A percentile compares a stretch with the other conserved stretches of the same genome.
Evolutionary conservation across 2,329 filamentous ascomycete genomes (phyloP).

Genomic region (Xylariaceae sp.): DNA sequence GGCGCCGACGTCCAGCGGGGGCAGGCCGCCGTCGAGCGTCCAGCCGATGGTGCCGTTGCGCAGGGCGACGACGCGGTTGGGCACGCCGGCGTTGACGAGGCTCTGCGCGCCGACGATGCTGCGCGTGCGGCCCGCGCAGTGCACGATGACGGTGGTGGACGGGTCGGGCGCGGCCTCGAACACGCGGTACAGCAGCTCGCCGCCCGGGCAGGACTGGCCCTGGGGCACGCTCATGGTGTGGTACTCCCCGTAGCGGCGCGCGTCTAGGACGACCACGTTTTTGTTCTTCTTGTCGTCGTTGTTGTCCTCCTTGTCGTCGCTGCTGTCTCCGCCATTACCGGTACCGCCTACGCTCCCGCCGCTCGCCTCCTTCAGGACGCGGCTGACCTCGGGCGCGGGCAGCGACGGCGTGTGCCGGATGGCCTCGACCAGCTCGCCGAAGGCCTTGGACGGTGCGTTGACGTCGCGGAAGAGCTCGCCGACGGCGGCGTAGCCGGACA

Average conservation of each 20-base stretch:
- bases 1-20: not conserved
- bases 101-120: slow-evolving; percentile 1
- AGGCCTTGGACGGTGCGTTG: slow-evolving; percentile 2
- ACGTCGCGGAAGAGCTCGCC: slow-evolving; percentile 1
- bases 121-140: slow-evolving; percentile 1
- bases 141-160: not conserved
- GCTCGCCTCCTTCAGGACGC: not conserved
- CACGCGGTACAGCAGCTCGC: slow-evolving; percentile 1
- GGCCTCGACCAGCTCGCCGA: slow-evolving; percentile 2
- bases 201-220: slow-evolving; percentile 1
- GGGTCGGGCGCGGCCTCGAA: slow-evolving; percentile 1
- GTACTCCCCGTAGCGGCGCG: slow-evolving; percentile 1
- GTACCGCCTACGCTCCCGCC: too few relatives aligned
- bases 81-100: not conserved
- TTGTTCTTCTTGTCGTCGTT: too few relatives aligned
- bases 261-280: slow-evolving; percentile 1
- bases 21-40: slow-evolving; percentile 1
- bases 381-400: slow-evolving; percentile 1
- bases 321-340: too few relatives aligned
- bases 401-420: slow-evolving; percentile 1
- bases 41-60: slow-evolving; percentile 1
- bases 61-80: slow-evolving; percentile 1
- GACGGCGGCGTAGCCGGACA: not conserved
- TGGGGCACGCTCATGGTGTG: slow-evolving; percentile 1
- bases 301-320: too few relatives aligned